phyloP scores from a whole-genome alignment of 2,329 filamentous ascomycete species.

The Neopestalotiopsis sp. region DNA sequence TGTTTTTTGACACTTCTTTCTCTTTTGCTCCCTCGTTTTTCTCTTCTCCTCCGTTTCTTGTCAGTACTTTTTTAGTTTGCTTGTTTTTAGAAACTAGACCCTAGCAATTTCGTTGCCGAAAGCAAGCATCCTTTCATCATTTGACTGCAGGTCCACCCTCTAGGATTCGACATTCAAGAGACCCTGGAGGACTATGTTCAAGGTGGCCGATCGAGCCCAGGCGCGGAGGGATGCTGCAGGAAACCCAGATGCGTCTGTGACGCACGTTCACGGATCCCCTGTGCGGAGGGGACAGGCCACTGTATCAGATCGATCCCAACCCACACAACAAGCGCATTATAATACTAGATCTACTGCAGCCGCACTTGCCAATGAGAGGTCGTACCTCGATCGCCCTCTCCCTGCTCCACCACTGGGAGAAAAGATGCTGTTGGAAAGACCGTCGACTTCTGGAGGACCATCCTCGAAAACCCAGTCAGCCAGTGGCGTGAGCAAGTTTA shows the following conservation, averaged over 20 bases:
- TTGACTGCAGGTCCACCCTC: conserved; percentile 23
- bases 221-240: conserved; percentile 32
- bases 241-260: conserved; percentile 33
- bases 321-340: conserved; percentile 30
- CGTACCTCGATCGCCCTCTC: conserved; percentile 32
- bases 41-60: conserved; percentile 3
- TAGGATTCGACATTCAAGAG: conserved; percentile 24
- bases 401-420: conserved; percentile 28
- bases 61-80: conserved; percentile 11
- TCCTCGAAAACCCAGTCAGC: conserved; percentile 34
- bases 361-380: conserved; percentile 27
- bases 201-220: conserved; percentile 31
- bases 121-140: conserved; percentile 20
- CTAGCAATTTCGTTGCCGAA: conserved; percentile 18
- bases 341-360: conserved; percentile 27
- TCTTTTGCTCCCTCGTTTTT: background rate
- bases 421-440: conserved; percentile 42
- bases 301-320: conserved; percentile 38
- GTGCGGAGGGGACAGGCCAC: conserved; percentile 30
- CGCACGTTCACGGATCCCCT: conserved; percentile 35
- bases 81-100: conserved; percentile 27
- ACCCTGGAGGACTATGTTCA: conserved; percentile 27
- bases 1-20: background rate
- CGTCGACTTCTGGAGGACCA: conserved; percentile 48
- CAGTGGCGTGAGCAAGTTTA: conserved; percentile 28